Base-by-base conservation (phyloP, 768 basidiomycete species). In the Ramaria rubella region DNA sequence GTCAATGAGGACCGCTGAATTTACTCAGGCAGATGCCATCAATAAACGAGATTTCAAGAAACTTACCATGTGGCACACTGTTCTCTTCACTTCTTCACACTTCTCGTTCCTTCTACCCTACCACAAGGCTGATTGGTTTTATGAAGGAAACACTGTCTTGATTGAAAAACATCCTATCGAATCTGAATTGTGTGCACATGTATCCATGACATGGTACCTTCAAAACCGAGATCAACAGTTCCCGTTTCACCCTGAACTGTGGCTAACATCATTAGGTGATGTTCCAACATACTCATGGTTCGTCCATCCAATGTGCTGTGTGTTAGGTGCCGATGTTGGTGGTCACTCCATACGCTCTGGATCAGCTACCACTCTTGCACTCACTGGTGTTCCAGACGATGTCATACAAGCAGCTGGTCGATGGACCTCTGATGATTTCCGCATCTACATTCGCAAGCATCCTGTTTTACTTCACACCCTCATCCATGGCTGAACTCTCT, bases 361-460 rank as follows among this genome's bases (percentile, higher is more conserved):
- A n/a, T n/a, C n/a, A n/a, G n/a, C n/a, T n/a, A n/a, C n/a, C n/a
- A n/a, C n/a, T n/a, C n/a, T n/a, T n/a, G n/a, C n/a, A n/a, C n/a
- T n/a, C n/a, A n/a, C n/a, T n/a, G n/a, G n/a, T n/a, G n/a, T n/a
- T n/a, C n/a, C n/a, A n/a, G n/a, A n/a, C n/a, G n/a, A n/a, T n/a
- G n/a, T n/a, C n/a, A n/a, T n/a, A n/a, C n/a, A n/a, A n/a, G n/a
- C n/a, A n/a, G n/a, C n/a, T n/a, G n/a, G n/a, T n/a, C n/a, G n/a
- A n/a, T n/a, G n/a, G n/a, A n/a, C n/a, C n/a, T 75, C 73, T 0
- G 62, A 67, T 1, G 59, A 72, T 0, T 77, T 66, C 56, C 61
- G 65, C 29, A 62, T 67, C 29, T 77, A 78, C 60, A 72, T 77
- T 21, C 65, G 73, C 3, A 69, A 75, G 51, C 60, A 75, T 50